Evolutionary conservation across 148 eudicot species (phyloP).

Genomic region (Euryodendron excelsum): DNA sequence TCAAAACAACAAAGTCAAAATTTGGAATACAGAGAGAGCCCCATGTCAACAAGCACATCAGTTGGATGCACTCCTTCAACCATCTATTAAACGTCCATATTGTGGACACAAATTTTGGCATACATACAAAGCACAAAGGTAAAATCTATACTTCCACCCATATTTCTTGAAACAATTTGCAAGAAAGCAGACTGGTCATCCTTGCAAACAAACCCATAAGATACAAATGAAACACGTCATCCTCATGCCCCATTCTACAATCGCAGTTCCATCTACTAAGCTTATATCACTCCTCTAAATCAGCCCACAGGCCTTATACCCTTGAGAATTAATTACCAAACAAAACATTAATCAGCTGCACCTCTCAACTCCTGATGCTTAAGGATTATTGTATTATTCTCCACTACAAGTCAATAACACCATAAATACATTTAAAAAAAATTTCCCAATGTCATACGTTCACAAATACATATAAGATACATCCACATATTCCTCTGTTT

Average conservation of each 20-base stretch:
- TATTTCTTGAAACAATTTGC: not conserved
- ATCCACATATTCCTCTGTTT: too few relatives aligned
- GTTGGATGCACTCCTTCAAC: not conserved
- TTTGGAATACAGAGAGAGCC: not conserved
- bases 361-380: not conserved
- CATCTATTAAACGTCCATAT: not conserved
- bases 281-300: not conserved
- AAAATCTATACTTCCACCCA: not conserved
- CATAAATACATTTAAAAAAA: not conserved
- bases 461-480: not conserved
- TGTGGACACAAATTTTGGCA: not conserved
- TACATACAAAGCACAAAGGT: not conserved
- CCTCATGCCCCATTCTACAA: not conserved
- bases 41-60: not conserved
- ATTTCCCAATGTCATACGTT: not conserved
- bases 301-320: too few relatives aligned
- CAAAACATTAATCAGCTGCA: not conserved
- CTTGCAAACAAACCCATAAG: not conserved
- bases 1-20: not conserved
- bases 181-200: not conserved
- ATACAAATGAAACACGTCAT: not conserved
- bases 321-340: too few relatives aligned
- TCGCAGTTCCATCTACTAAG: not conserved
- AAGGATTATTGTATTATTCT: not conserved
- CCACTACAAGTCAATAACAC: not conserved